Evolutionary conservation across 371 early-diverging fungal genomes (phyloP).

Genomic region (Haplosporangium sp.): DNA sequence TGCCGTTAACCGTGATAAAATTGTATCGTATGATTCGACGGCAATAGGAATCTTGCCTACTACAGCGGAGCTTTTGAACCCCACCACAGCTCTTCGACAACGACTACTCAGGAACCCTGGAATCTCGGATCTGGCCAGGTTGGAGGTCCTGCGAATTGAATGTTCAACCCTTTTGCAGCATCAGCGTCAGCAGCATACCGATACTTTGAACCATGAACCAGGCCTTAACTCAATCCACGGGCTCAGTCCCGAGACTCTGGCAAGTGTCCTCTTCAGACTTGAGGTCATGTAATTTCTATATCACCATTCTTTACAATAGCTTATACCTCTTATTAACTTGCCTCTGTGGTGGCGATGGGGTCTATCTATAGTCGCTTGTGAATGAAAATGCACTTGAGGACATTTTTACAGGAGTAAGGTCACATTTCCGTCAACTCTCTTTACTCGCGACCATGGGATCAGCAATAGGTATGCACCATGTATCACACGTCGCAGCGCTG

Average conservation of each 20-base stretch:
- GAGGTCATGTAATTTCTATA: too few relatives aligned
- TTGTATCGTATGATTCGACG: neutral
- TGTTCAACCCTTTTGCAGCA: neutral
- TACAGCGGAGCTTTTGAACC: constrained; percentile 11
- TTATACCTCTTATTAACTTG: too few relatives aligned
- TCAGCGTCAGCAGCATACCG: too few relatives aligned
- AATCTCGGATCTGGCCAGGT: constrained; percentile 13
- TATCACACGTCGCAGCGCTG: too few relatives aligned
- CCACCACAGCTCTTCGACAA: constrained; percentile 12
- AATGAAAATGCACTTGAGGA: constrained; percentile 23
- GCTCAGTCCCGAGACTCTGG: too few relatives aligned
- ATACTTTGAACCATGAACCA: neutral
- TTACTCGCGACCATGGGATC: neutral
- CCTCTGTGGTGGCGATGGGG: too few relatives aligned
- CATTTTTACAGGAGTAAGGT: constrained; percentile 4
- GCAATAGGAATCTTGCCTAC: constrained; percentile 4
- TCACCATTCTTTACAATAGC: too few relatives aligned
- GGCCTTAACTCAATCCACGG: too few relatives aligned
- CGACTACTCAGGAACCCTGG: constrained; percentile 32
- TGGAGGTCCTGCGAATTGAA: constrained; percentile 2
- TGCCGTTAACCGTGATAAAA: neutral
- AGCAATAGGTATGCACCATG: too few relatives aligned
- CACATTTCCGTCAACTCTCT: constrained; percentile 9
- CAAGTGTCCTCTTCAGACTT: too few relatives aligned
- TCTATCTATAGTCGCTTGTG: constrained; percentile 10